Percentiles rank a stretch among this genome's conserved stretches.
phyloP scores from a whole-genome alignment of 495 filamentous ascomycete species.

The Penicillium crystallinum region DNA sequence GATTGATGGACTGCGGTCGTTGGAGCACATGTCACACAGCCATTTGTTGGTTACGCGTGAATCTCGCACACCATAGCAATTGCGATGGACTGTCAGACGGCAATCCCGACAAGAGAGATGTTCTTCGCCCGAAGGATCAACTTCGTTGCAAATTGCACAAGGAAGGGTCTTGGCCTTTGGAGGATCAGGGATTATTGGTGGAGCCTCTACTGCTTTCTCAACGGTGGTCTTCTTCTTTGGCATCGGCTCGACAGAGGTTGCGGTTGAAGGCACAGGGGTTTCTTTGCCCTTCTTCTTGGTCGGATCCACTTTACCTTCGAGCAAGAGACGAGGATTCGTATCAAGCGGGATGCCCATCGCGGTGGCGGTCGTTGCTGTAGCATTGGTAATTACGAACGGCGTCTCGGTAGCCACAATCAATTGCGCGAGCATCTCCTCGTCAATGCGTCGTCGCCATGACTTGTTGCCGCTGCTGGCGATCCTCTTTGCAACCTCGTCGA shows the following conservation, averaged over 20 bases:
- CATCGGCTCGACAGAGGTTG: conserved; percentile 41
- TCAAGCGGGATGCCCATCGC: conserved; percentile 40
- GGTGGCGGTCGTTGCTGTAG: conserved; percentile 42
- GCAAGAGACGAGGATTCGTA: conserved; percentile 38
- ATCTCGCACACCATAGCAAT: conserved; percentile 81
- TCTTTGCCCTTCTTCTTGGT: conserved; percentile 58
- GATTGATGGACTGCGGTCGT: conserved; percentile 80
- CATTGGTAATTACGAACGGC: conserved; percentile 40
- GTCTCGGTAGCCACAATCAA: conserved; percentile 54
- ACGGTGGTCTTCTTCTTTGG: conserved; percentile 54
- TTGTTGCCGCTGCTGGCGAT: conserved; percentile 75
- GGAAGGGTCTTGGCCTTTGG: conserved; percentile 72
- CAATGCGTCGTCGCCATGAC: conserved; percentile 79
- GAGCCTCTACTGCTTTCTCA: conserved; percentile 53
- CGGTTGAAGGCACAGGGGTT: conserved; percentile 41
- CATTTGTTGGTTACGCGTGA: conserved; percentile 71
- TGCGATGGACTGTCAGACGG: conserved; percentile 85
- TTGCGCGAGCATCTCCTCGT: conserved; percentile 87
- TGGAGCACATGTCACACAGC: conserved; percentile 92
- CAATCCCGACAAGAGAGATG: conserved; percentile 77
- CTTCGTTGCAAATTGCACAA: conserved; percentile 76
- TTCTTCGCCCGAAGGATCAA: conserved; percentile 67
- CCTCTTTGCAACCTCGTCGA: conserved; percentile 92
- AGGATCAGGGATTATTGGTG: conserved; percentile 61
- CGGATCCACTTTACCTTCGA: conserved; percentile 35